Base-by-base conservation (phyloP, 495 filamentous ascomycete species). In the Rhypophila decipiens region DNA sequence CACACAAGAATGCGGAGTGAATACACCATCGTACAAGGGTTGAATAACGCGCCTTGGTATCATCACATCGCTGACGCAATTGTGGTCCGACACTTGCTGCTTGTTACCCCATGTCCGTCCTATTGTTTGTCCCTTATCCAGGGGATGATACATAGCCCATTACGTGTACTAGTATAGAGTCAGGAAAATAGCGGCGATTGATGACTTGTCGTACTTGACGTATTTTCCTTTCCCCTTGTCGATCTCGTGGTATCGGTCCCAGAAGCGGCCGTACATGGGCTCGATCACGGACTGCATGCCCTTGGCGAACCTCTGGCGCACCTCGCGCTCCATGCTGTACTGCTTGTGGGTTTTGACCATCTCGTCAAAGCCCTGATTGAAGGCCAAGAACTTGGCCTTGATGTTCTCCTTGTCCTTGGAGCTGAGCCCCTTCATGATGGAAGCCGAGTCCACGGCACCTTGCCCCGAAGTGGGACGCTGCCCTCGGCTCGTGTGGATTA, bases 141-240 rank as follows among this genome's bases (percentile, higher is more conserved):
- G n/a, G n/a, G n/a, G n/a, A n/a, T n/a, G n/a, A n/a, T n/a, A n/a
- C n/a, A n/a, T n/a, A n/a, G n/a, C n/a, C n/a, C n/a, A n/a, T n/a
- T n/a, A n/a, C n/a, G n/a, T n/a, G n/a, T n/a, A 18, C 13, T 52
- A 73, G 49, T 71, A 75, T 19, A 76, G 63, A 20, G 65, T 72
- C 46, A 70, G 49, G 56, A 83, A 78, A 24, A 83, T 69, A 24
- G 69, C 70, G 15, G 77, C 71, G 41, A 83, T 76, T 2, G 65
- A 66, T 15, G 74, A 76, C 69, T 96, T 96, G 68, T 96, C 90
- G 62, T 93, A 97, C 73, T 91, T 95, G 67, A 91, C 88, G 68
- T 97, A 95, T 69, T 97, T 97, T 49, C 89, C 89, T 63, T 87
- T 87, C 24, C 93, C 90, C 68, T 93, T 96, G 68, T 97, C 95